Evolutionary conservation across 352 stramenopile species (phyloP), one percentile per base, ranked within the genome.

Genomic region (Globisporangium alternatum): DNA sequence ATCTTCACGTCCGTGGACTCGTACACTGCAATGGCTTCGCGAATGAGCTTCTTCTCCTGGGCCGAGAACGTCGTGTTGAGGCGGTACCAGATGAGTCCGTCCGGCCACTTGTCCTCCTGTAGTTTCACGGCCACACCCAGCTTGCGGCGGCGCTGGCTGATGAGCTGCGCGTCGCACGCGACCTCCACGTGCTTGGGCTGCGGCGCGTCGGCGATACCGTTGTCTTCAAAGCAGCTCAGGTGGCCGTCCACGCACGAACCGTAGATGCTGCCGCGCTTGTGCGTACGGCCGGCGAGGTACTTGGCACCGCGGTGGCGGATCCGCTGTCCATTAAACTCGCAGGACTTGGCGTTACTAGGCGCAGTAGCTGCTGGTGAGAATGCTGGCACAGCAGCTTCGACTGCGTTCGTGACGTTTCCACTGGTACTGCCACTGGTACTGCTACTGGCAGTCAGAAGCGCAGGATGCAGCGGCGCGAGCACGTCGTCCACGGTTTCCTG

Each of bases 41-140:
- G 58, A 62, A 91, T 86, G n/a, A 85, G 71, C 9, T 76, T 37
- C 4, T 75, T 61, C 59, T 93, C 75, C 9, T 68, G 62, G 31
- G 60, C 64, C 9, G 76, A 78, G 65, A 90, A 90, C 17, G 71
- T 73, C 17, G 61, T 73, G 54, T 70, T 83, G 56, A 93, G 77
- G 52, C 80, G 75, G 64, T 93, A 93, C 72, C 79, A 93, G 31
- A 93, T 62, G 37, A 88, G 77, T 12, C 77, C 72, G 15, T 88
- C 69, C 1, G 83, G 83, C 83, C 83, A 93, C n/a, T 85, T 66
- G 37, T 88, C 77, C 41, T 88, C 77, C 54, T 76, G 53, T 30
- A 85, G 28, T 12, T 80, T 75, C 30, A 88, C 80, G 5, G 80
- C 74, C 6, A 93, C 75, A 53, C 83, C 83, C 43, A 93, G 65